Base-by-base conservation (phyloP, 2,329 filamentous ascomycete species). In the Fusarium armeniacum region DNA sequence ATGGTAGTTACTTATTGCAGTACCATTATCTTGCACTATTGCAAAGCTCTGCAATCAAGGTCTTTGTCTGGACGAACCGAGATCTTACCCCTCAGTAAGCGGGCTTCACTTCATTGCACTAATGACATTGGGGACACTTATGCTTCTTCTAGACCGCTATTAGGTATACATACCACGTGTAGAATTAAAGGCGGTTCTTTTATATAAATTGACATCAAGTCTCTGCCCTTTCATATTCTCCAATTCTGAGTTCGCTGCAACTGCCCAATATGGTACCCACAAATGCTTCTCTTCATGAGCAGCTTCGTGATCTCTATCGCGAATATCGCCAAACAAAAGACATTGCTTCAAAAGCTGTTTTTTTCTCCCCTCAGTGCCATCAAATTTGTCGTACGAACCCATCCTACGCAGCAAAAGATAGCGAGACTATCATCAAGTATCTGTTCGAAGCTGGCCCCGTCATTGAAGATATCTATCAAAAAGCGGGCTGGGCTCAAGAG, bases 381-480 rank as follows among this genome's bases (percentile, higher is more conserved):
- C 61, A 64, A 6, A 58, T 64, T 15, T 64, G 61, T n/a, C 61
- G 43, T 11, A 58, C 61, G 15, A 33, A 64, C 10, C 44, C 61
- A 49, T 18, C 8, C 7, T 64, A 64, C 9, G 59, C 61, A 0
- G 61, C 61, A 2, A 32, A 40, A 24, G 15, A 50, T 12, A 3
- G 61, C 2, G 61, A 40, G 2, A 45, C 32, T 0, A 64, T 64
- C 5, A 22, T 64, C 2, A 53, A 16, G 3, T 64, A 49, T 26
- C 16, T 64, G 0, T 16, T 35, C 2, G 61, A 64, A 16, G 41
- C 59, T 11, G 59, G 50, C 6, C 24, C 49, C 2, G 35, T 51
- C 0, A 40, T 51, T 6, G 18, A 40, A 6, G 59, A 64, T 1
- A 33, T 64, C 3, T 28, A 32, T 5, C 52, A 22, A 7, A 58